Evolutionary conservation across 139 green algal genomes (phyloP).

Genomic region (Spirogloea muscicola): DNA sequence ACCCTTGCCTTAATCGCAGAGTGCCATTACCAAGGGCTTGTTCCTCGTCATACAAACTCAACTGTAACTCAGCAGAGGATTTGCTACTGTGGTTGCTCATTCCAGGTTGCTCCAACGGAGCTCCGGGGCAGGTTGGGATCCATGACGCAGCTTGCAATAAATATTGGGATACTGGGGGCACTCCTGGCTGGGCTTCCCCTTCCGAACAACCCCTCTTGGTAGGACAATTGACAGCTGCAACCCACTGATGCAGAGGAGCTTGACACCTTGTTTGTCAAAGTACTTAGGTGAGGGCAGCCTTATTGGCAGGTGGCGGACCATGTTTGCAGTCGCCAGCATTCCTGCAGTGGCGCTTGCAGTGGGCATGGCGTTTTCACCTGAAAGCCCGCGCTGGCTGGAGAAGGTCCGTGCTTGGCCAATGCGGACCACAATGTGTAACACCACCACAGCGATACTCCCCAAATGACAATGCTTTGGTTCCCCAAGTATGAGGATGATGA

Average conservation of each 20-base stretch:
- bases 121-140: constrained; percentile 78
- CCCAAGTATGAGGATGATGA: too few species aligned
- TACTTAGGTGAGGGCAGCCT: not conserved
- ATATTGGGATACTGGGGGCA: constrained; percentile 87
- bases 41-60: not conserved
- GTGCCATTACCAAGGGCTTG: too few species aligned
- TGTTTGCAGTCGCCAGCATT: constrained; percentile 73
- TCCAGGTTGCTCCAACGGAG: constrained; percentile 59
- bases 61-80: not conserved
- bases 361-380: constrained; percentile 69
- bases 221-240: not conserved
- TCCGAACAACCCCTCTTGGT: constrained; percentile 25
- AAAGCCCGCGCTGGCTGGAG: constrained; percentile 77
- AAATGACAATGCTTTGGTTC: too few species aligned
- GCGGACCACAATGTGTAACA: not conserved
- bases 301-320: constrained; percentile 68
- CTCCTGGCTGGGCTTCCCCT: constrained; percentile 59
- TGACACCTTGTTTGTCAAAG: not conserved
- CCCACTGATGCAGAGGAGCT: not conserved
- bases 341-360: constrained; percentile 69
- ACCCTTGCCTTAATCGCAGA: too few species aligned
- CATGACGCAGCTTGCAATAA: constrained; percentile 96
- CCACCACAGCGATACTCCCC: too few species aligned
- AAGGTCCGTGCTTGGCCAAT: constrained; percentile 25
- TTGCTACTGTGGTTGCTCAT: not conserved